Evolutionary conservation across 2,329 filamentous ascomycete species (phyloP).

Genomic region (Epichloe brachyelytri): DNA sequence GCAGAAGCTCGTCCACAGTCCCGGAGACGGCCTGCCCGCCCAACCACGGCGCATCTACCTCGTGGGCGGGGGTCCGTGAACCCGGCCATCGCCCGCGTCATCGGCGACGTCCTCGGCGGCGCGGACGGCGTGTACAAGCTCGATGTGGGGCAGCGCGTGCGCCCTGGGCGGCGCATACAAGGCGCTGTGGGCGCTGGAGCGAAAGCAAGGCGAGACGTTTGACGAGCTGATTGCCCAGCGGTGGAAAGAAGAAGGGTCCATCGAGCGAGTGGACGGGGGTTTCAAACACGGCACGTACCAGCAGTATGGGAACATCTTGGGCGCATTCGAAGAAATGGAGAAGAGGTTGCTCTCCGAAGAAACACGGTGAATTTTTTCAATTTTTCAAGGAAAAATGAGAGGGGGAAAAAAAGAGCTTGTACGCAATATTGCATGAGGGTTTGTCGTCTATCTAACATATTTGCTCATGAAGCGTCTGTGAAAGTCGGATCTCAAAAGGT

Average conservation of each 20-base stretch:
- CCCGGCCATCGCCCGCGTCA: constrained; percentile 71
- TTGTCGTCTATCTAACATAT: constrained; percentile 40
- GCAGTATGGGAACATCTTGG: constrained; percentile 62
- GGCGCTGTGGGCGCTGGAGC: constrained; percentile 81
- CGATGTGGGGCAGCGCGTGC: constrained; percentile 91
- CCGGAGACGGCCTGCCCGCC: constrained; percentile 47
- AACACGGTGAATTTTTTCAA: constrained; percentile 8
- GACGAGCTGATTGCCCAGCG: constrained; percentile 73
- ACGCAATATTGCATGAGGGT: constrained; percentile 8
- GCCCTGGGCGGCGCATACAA: constrained; percentile 92
- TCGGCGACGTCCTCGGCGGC: constrained; percentile 80
- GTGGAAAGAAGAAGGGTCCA: constrained; percentile 76
- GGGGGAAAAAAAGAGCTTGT: background rate
- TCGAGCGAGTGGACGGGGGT: constrained; percentile 70
- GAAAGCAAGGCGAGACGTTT: constrained; percentile 58
- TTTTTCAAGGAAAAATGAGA: background rate
- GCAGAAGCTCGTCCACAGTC: constrained; percentile 54
- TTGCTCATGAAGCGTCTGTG: constrained; percentile 92
- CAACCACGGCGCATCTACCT: constrained; percentile 88
- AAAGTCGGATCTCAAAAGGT: constrained; percentile 87
- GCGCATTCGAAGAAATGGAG: constrained; percentile 69
- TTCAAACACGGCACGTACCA: constrained; percentile 66
- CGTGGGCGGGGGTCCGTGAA: constrained; percentile 83
- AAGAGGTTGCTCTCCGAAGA: constrained; percentile 38
- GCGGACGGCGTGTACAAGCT: constrained; percentile 84